These are phyloP conservation scores for Parietaria judaica DNA, from an alignment of 306 rosid genomes.

Conservation along the genomic window DNA sequence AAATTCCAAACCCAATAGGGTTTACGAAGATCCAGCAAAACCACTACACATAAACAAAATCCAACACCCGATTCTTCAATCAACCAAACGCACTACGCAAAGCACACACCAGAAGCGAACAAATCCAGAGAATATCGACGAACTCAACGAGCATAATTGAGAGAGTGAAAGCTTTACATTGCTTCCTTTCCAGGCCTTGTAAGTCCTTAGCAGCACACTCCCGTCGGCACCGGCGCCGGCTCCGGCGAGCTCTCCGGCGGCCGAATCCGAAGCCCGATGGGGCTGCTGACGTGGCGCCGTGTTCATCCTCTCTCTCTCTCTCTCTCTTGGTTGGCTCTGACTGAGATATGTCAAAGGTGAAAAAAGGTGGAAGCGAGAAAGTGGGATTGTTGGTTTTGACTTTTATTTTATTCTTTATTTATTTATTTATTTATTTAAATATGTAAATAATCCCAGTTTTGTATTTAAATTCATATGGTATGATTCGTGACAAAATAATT, in stretches of 20 bases:
- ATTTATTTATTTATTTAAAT: too few relatives aligned
- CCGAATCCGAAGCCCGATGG: conserved; percentile 10
- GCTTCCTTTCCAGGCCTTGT: conserved; percentile 30
- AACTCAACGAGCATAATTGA: neutral
- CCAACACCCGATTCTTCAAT: neutral
- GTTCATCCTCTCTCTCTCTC: conserved; percentile 1
- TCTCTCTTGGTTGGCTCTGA: neutral
- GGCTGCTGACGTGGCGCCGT: conserved; percentile 29
- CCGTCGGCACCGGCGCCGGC: conserved; percentile 21
- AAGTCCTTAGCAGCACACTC: conserved; percentile 28
- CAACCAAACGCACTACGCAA: conserved; percentile 1
- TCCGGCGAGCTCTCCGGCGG: conserved; percentile 17
- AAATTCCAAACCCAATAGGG: neutral
- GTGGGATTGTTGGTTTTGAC: conserved; percentile 4
- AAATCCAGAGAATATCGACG: neutral
- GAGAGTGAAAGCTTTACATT: conserved; percentile 16
- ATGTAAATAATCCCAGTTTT: too few relatives aligned
- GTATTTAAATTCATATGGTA: too few relatives aligned
- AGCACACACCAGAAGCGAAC: neutral
- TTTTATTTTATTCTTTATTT: neutral
- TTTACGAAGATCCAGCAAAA: conserved; percentile 7
- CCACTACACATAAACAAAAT: conserved; percentile 7
- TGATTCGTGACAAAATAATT: too few relatives aligned
- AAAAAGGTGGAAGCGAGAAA: neutral
- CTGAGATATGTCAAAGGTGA: neutral